Evolutionary conservation across 2,329 filamentous ascomycete genomes (phyloP), one percentile per base, ranked within the genome.

Genomic region (Talaromyces sp.): DNA sequence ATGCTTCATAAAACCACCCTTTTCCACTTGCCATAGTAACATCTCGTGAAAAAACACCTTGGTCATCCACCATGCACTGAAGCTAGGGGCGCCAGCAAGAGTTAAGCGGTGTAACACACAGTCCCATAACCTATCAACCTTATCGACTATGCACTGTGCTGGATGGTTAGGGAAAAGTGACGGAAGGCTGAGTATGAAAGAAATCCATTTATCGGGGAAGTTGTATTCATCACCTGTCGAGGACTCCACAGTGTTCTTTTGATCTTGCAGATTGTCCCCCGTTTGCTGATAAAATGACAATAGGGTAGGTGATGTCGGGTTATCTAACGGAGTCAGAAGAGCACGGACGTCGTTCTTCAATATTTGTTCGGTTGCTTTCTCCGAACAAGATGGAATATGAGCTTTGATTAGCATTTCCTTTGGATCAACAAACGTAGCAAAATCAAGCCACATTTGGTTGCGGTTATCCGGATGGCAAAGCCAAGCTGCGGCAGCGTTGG

Each of bases 11-110:
- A 97, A 97, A 0, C 93, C 93, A 53, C 92, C 93, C 66, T 92
- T 87, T 67, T 95, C 91, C 0, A 90, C 91, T 64, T 96, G 80
- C 81, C 95, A 97, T 58, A 88, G 82, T 52, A 91, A 85, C 89
- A 96, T 95, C 75, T 97, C 93, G 68, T 97, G 92, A 54, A 97
- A 84, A 81, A 93, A 97, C 59, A 93, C 92, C 71, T 97, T 96
- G 3, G 91, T 91, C 59, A 97, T 89, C 76, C 76, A 78, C 76
- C 76, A 78, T 5, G 75, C 74, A 63, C 76, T 77, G 60, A 78
- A 78, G 60, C 76, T 78, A 48, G 74, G 70, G 6, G 76, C 76
- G 10, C 75, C 76, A 48, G 71, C 72, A 28, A 77, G 64, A 5
- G 76, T 77, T 31, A 78, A 65, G 25, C 76, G 73, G 56, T 71